These are phyloP conservation scores for Carallia brachiata DNA, from an alignment of 345 rosid genomes.

Conservation along the genomic window DNA sequence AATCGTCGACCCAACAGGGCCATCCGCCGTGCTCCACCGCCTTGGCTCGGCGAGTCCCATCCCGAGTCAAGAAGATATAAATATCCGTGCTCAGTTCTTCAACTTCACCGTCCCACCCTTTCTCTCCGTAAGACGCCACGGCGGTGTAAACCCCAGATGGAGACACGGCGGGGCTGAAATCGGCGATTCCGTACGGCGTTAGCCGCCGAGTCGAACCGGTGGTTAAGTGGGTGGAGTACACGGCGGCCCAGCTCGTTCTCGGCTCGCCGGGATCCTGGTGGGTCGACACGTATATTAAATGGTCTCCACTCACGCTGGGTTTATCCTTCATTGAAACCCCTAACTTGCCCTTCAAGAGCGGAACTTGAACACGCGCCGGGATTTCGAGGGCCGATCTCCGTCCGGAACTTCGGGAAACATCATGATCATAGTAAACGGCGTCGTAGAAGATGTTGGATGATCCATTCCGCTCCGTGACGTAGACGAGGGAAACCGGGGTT, in stretches of 20 bases:
- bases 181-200: constrained; percentile 65
- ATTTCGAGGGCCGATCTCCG: constrained; percentile 45
- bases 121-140: constrained; percentile 68
- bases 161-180: constrained; percentile 82
- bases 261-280: constrained; percentile 68
- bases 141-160: constrained; percentile 73
- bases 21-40: constrained; percentile 82
- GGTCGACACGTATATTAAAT: constrained; percentile 70
- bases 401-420: constrained; percentile 6
- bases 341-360: constrained; percentile 39
- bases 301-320: constrained; percentile 54
- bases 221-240: constrained; percentile 58
- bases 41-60: constrained; percentile 69
- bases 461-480: constrained; percentile 77
- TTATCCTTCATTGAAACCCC: constrained; percentile 70
- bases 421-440: constrained; percentile 22
- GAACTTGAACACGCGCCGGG: constrained; percentile 46
- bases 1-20: constrained; percentile 88
- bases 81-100: constrained; percentile 74
- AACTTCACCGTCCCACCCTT: constrained; percentile 74
- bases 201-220: constrained; percentile 64
- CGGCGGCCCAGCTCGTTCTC: constrained; percentile 76
- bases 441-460: constrained; percentile 61
- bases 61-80: constrained; percentile 67
- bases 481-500: constrained; percentile 49